phyloP scores from a whole-genome alignment of 2,329 filamentous ascomycete species.

The Stachybotrys echinatus region DNA sequence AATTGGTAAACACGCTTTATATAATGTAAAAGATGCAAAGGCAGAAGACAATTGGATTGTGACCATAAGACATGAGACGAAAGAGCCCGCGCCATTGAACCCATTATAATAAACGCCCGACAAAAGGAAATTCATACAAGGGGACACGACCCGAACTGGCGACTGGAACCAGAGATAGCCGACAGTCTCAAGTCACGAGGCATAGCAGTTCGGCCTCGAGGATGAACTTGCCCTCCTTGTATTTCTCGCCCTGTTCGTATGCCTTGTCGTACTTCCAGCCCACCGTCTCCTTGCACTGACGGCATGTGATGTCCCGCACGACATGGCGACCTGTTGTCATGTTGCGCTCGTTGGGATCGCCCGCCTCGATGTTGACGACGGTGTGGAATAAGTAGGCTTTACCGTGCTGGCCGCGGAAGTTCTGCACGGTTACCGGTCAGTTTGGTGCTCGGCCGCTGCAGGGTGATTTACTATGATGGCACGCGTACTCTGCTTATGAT shows the following conservation, averaged over 20 bases:
- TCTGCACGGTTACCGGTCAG: constrained; percentile 46
- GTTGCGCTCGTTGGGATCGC: constrained; percentile 85
- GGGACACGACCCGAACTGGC: background rate
- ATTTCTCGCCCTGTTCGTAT: constrained; percentile 87
- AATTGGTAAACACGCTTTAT: too few relatives aligned
- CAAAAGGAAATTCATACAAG: background rate
- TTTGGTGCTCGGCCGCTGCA: background rate
- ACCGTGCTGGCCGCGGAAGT: constrained; percentile 96
- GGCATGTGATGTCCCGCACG: constrained; percentile 87
- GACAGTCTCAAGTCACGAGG: constrained; percentile 63
- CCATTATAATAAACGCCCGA: background rate
- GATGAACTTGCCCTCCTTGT: constrained; percentile 98
- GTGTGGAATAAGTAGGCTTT: constrained; percentile 95
- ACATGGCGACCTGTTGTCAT: constrained; percentile 97
- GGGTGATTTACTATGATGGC: background rate
- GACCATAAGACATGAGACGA: too few relatives aligned
- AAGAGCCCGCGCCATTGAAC: background rate
- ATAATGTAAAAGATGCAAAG: too few relatives aligned
- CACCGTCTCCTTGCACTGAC: constrained; percentile 86
- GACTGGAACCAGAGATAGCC: background rate
- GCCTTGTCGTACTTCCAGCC: constrained; percentile 99
- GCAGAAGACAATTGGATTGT: too few relatives aligned
- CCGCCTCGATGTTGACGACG: constrained; percentile 84
- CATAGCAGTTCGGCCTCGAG: constrained; percentile 87
- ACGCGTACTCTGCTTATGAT: constrained; percentile 81